Percentiles rank a stretch among this genome's conserved stretches.
These are phyloP conservation scores for Atalantia buxifolia DNA, from an alignment of 345 rosid genomes.

Conservation along the genomic window DNA sequence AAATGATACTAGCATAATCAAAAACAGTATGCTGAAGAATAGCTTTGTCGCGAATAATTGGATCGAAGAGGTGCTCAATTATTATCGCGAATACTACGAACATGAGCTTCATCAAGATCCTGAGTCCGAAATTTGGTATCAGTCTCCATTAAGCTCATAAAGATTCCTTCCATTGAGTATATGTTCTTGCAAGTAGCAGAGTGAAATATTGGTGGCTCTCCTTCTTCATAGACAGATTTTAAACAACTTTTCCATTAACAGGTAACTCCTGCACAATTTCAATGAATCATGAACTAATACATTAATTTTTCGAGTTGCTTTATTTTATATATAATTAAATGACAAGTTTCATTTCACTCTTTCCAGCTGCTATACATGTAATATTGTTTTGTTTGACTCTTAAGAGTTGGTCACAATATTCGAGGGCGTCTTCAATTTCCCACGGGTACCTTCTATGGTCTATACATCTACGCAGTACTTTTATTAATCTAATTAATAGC, in stretches of 20 bases:
- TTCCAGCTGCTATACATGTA: too few species aligned
- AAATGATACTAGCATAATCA: conserved; percentile 40
- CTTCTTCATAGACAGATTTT: conserved; percentile 66
- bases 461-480: too few species aligned
- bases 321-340: too few species aligned
- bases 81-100: conserved; percentile 66
- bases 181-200: conserved; percentile 60
- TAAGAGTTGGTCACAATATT: too few species aligned
- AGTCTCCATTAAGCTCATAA: conserved; percentile 46
- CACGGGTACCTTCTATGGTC: too few species aligned
- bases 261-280: conserved; percentile 42
- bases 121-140: conserved; percentile 25
- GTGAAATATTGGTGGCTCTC: conserved; percentile 67
- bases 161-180: conserved; percentile 62
- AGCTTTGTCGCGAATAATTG: conserved; percentile 32
- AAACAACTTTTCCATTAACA: conserved; percentile 57
- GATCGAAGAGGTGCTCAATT: conserved; percentile 50
- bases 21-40: conserved; percentile 41
- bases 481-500: too few species aligned
- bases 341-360: too few species aligned
- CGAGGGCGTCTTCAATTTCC: too few species aligned
- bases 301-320: too few species aligned
- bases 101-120: conserved; percentile 57
- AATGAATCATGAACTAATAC: not conserved
- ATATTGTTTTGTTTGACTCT: too few species aligned